phyloP scores from a whole-genome alignment of 2,329 filamentous ascomycete species.

The Alternaria arbusti region DNA sequence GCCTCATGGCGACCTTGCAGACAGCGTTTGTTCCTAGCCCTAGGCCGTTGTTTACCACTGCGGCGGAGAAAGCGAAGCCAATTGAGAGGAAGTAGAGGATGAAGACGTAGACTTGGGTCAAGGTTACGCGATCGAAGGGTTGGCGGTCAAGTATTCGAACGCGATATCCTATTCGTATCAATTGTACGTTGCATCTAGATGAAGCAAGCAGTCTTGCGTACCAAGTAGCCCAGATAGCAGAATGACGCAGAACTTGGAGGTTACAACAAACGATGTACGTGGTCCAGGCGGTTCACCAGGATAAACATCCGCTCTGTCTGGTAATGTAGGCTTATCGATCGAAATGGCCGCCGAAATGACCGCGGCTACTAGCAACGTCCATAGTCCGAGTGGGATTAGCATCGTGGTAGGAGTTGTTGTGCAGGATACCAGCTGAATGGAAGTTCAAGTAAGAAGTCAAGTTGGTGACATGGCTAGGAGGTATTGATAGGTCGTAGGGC shows the following conservation, averaged over 20 bases:
- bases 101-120: slow-evolving; percentile 40
- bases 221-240: slow-evolving; percentile 5
- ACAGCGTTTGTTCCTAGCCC: slow-evolving; percentile 28
- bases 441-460: not conserved
- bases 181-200: not conserved
- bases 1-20: slow-evolving; percentile 45
- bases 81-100: slow-evolving; percentile 46
- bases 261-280: not conserved
- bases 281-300: not conserved
- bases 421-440: not conserved
- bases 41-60: slow-evolving; percentile 42
- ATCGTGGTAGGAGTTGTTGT: not conserved
- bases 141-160: slow-evolving; percentile 10
- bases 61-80: slow-evolving; percentile 42
- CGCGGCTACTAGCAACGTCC: not conserved
- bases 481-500: not conserved
- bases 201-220: not conserved
- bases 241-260: not conserved
- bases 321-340: not conserved
- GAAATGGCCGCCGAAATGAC: not conserved
- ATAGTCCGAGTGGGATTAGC: not conserved
- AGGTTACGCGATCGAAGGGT: slow-evolving; percentile 4
- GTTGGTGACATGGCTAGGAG: not conserved
- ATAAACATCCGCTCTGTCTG: not conserved
- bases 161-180: slow-evolving; percentile 24